phyloP scores from a whole-genome alignment of 441 rosid species.

The Mallotus repandus region DNA sequence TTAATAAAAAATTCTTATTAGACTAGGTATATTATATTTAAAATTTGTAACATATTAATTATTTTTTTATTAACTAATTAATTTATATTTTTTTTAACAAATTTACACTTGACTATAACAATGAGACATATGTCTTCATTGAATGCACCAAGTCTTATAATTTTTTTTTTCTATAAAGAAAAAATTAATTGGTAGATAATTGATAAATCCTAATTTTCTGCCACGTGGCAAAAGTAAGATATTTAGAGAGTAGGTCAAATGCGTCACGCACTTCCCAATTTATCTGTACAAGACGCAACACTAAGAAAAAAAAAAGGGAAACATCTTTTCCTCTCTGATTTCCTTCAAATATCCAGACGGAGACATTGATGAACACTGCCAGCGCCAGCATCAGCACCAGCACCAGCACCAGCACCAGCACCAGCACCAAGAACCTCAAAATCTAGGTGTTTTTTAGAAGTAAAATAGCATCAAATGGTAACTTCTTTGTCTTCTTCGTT shows the following conservation, averaged over 20 bases:
- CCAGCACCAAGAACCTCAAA: too few relatives aligned
- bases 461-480: slow-evolving; percentile 35
- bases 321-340: background rate
- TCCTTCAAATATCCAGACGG: background rate
- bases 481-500: slow-evolving; percentile 35
- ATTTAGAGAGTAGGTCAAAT: background rate
- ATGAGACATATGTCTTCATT: too few relatives aligned
- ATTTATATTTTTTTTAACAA: too few relatives aligned
- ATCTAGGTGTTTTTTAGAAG: background rate
- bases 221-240: slow-evolving; percentile 8
- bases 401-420: background rate
- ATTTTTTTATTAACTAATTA: too few relatives aligned
- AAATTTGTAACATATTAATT: too few relatives aligned
- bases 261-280: background rate
- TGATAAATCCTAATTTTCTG: too few relatives aligned
- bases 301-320: background rate
- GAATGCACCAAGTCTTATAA: too few relatives aligned
- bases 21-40: too few relatives aligned
- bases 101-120: too few relatives aligned
- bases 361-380: background rate
- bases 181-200: too few relatives aligned
- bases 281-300: background rate
- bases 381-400: background rate
- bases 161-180: too few relatives aligned
- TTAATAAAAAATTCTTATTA: too few relatives aligned